Evolutionary conservation across 257 asterid genomes (phyloP).

Genomic region (Knoxia roxburghii): DNA sequence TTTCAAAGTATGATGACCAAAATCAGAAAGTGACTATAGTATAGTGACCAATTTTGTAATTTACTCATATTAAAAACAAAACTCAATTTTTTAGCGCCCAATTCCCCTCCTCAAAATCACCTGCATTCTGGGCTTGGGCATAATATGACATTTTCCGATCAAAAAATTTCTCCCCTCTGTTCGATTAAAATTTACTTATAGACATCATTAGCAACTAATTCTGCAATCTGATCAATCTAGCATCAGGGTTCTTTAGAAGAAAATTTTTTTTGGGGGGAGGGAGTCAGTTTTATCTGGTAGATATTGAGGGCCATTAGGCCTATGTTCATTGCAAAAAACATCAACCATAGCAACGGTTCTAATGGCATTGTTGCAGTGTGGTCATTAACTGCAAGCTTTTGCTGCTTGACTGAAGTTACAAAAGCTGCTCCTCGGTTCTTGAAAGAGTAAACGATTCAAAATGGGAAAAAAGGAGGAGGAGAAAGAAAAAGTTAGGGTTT

Average conservation of each 20-base stretch:
- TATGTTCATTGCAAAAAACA: slow-evolving; percentile 44
- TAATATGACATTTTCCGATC: neutral
- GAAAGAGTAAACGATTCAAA: neutral
- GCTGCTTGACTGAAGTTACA: neutral
- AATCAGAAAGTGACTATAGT: no score
- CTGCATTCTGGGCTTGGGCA: neutral
- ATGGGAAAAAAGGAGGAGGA: no score
- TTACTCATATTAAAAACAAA: no score
- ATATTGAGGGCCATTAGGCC: slow-evolving; percentile 51
- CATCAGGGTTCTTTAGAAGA: neutral
- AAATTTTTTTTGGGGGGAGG: no score
- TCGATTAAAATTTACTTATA: neutral
- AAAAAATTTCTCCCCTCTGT: neutral
- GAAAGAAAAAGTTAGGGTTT: no score
- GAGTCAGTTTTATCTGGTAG: slow-evolving; percentile 49
- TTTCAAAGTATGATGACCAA: no score
- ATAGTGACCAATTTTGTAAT: no score
- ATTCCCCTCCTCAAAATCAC: neutral
- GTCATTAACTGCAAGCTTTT: neutral
- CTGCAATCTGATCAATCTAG: neutral
- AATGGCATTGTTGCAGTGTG: slow-evolving; percentile 35
- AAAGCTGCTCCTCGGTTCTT: neutral
- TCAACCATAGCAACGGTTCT: slow-evolving; percentile 60
- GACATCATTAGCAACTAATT: neutral
- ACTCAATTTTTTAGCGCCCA: neutral